Base-by-base conservation (phyloP, 139 green algal genomes). In the Chlorella sp. region DNA sequence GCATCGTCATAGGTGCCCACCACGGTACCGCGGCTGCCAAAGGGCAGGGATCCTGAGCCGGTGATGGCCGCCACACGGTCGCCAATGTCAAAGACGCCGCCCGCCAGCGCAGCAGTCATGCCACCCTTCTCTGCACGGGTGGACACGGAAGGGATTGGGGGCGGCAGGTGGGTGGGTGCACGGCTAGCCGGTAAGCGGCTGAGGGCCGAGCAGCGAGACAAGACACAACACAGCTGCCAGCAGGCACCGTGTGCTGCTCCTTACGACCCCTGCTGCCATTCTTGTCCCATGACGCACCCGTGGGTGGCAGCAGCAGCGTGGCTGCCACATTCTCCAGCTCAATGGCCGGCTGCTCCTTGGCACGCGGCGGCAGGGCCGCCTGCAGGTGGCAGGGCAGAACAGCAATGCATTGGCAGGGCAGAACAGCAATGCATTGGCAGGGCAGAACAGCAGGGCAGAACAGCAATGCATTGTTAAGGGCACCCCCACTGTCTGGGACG, bases 291-390 rank as follows among this genome's bases (percentile, higher is more conserved):
- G 26, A 3, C 75, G 23, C 57, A 82, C 75, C 75, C 16, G 89
- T 83, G 23, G 95, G 95, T 20, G 93, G 91, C 85, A 98, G 88
- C 81, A 98, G 89, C 78, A 98, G 90, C 55, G 85, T 85, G 17
- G 94, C 89, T 6, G 89, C 75, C 76, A 98, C 95, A 47, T 93
- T 91, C 82, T 98, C 94, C 65, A 97, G 88, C 75, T 96, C 91
- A 5, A 95, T 36, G 6, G 69, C 60, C 34, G 47, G 51, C 81
- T 41, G 41, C 18, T 74, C 41, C 23, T 73, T 62, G 1, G 57
- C 62, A 1, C 32, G 51, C 0, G 82, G 87, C 21, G 91, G 85
- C 76, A 92, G 51, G 28, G 87, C 73, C 3, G 85, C 74, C 88
- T 97, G 68, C 68, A 51, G 23, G 3, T 26, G 65, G 32, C 1